phyloP scores from a whole-genome alignment of 192 early-diverging fungal species.

The Chytriomyces sp. region DNA sequence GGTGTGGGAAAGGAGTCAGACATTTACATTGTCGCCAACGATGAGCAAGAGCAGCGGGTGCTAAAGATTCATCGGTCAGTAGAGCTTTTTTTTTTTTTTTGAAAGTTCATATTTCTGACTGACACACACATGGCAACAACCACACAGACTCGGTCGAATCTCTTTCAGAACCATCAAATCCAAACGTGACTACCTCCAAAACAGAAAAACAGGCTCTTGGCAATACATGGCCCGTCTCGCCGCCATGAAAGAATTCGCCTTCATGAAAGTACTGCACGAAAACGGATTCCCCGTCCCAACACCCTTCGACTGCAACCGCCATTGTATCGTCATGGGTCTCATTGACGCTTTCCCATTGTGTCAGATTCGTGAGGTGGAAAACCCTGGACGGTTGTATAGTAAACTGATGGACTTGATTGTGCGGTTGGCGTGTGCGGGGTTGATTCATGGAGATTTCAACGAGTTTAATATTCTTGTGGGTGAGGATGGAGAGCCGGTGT shows the following conservation, averaged over 20 bases:
- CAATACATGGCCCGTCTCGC: conserved; percentile 99
- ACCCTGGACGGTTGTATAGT: conserved; percentile 93
- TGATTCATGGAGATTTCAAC: conserved; percentile 99
- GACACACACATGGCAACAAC: too few species aligned
- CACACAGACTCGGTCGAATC: conserved; percentile 83
- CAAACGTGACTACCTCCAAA: conserved; percentile 96
- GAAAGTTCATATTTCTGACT: background rate
- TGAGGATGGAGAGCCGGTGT: conserved; percentile 76
- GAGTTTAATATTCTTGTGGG: conserved; percentile 97
- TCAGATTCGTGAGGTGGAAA: conserved; percentile 81
- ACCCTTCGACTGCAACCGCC: conserved; percentile 91
- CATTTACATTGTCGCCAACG: conserved; percentile 95
- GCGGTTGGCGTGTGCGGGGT: conserved; percentile 87
- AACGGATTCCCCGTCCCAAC: conserved; percentile 95
- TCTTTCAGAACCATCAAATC: conserved; percentile 97
- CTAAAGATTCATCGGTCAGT: conserved; percentile 88
- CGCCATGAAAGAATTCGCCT: conserved; percentile 97
- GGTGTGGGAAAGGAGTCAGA: conserved; percentile 99
- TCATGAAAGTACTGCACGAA: conserved; percentile 96
- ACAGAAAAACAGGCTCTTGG: conserved; percentile 95
- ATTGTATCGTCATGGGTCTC: conserved; percentile 96
- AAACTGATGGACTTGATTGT: conserved; percentile 96
- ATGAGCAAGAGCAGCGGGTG: conserved; percentile 87
- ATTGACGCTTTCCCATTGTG: conserved; percentile 94
- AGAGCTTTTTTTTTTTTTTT: background rate